Base-by-base conservation (phyloP, 176 grass and related monocot genomes). In the Musa beccarii region DNA sequence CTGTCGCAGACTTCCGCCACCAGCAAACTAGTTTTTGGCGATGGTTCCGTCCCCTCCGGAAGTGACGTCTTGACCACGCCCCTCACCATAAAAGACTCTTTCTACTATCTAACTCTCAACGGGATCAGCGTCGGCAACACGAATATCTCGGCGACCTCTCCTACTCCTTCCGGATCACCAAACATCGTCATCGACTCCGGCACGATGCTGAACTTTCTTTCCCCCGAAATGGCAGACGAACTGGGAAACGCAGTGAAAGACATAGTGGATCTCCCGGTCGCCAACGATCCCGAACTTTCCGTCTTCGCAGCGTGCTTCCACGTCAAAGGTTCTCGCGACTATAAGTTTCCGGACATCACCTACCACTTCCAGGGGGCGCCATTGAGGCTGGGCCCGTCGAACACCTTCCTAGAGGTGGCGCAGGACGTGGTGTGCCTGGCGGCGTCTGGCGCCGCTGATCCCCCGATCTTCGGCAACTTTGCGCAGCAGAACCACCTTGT, bases 131-230 rank as follows among this genome's bases (percentile, higher is more conserved):
- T 79, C 19, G 54, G 2, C 1, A 68, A 8, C 10, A 11, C 1
- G 6, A 43, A 43, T 43, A 43, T 43, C 34, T 43, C 34, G 34
- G 34, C 3, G 34, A 43, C 34, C 4, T 43, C 34, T 43, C 4
- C 34, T 43, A 6, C 34, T 43, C 4, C 34, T 43, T 43, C 34
- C 34, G 34, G 34, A 43, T 43, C 34, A 43, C 34, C 34, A 43
- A 51, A 79, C 9, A 52, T 79, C 53, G 52, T 72, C 29, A n/a
- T 79, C 67, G 78, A 79, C 78, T 71, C 78, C 1, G 78, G 78
- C 26, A 72, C 78, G 67, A 62, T n/a, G 0, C 26, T 79, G 1
- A 79, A 66, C 16, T 4, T 71, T 2, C 53, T 79, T 11, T 0
- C 49, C 17, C 1, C 1, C 0, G 12, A 2, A 2, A 11, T 51